Conservation (phyloP, 139 green algal species). For the Coelastrella sp. region DNA sequence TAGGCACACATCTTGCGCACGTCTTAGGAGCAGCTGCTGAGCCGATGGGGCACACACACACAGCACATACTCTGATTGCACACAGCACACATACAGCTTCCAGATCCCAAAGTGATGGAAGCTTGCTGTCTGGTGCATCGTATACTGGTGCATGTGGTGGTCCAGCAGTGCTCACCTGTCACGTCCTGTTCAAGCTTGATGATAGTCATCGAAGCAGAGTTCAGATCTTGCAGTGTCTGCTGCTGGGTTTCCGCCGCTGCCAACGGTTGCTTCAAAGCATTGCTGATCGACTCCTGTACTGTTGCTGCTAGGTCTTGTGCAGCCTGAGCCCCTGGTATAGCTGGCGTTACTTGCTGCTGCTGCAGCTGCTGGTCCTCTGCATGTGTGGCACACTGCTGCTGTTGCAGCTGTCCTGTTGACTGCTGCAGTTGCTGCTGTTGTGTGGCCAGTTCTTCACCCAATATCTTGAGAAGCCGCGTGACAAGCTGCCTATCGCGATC, state of each 20-base stretch:
- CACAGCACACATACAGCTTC: no score
- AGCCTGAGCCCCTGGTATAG: background rate
- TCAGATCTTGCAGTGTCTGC: background rate
- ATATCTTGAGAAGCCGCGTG: background rate
- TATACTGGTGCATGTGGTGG: no score
- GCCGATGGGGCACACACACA: no score
- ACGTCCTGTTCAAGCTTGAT: no score
- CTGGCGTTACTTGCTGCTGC: background rate
- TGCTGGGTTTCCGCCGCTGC: background rate
- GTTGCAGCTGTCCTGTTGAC: background rate
- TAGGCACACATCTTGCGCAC: no score
- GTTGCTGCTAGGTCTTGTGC: background rate
- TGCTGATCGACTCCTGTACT: background rate
- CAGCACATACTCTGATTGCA: no score
- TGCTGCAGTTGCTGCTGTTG: slow-evolving; percentile 27
- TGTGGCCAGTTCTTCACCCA: slow-evolving; percentile 13
- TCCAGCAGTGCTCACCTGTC: no score
- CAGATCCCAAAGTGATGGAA: no score
- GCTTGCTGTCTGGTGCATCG: no score
- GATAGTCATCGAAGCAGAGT: no score
- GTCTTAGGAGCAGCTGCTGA: no score
- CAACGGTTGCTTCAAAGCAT: background rate
- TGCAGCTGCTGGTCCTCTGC: background rate
- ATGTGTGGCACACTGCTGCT: background rate
- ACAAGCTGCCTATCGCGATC: background rate